A percentile compares a stretch with the other conserved stretches of the same genome.
These are phyloP conservation scores for Dichomitus squalens DNA, from an alignment of 1,284 basidiomycete genomes.

Conservation along the genomic window DNA sequence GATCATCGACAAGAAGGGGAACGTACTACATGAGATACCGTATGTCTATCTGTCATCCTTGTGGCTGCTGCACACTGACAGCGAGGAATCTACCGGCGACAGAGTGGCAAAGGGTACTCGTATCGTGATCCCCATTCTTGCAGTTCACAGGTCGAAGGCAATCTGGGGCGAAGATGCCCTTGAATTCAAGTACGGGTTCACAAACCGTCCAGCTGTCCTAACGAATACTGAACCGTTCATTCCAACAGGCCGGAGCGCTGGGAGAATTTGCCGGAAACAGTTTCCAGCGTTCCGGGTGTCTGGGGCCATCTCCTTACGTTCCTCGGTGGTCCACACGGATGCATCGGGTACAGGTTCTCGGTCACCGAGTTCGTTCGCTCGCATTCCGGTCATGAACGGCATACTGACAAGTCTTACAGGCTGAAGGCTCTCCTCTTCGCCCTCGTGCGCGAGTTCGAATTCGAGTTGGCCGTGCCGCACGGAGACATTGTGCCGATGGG, in stretches of 20 bases:
- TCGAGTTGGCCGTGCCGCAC: constrained; percentile 49
- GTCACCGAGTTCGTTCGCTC: constrained; percentile 48
- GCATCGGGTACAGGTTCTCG: constrained; percentile 73
- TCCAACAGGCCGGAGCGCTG: constrained; percentile 57
- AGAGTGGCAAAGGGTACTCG: constrained; percentile 43
- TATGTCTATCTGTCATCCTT: constrained; percentile 6
- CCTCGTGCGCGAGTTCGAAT: constrained; percentile 57
- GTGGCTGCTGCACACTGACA: neutral
- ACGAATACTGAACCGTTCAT: neutral
- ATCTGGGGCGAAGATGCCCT: constrained; percentile 59
- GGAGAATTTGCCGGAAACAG: constrained; percentile 48
- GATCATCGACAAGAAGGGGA: constrained; percentile 34
- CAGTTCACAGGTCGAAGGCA: constrained; percentile 46
- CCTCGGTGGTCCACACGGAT: constrained; percentile 59
- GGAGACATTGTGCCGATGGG: constrained; percentile 24
- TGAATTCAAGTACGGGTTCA: constrained; percentile 46
- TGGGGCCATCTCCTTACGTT: constrained; percentile 64
- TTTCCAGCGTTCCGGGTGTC: constrained; percentile 54
- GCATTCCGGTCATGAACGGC: neutral
- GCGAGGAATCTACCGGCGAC: constrained; percentile 18
- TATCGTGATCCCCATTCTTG: constrained; percentile 49
- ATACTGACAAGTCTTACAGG: constrained; percentile 30
- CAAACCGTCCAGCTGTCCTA: neutral
- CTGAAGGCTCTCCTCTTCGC: constrained; percentile 59
- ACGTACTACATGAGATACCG: constrained; percentile 29